Evolutionary conservation across 2,329 filamentous ascomycete genomes (phyloP).

Genomic region (Arthroderma sp.): DNA sequence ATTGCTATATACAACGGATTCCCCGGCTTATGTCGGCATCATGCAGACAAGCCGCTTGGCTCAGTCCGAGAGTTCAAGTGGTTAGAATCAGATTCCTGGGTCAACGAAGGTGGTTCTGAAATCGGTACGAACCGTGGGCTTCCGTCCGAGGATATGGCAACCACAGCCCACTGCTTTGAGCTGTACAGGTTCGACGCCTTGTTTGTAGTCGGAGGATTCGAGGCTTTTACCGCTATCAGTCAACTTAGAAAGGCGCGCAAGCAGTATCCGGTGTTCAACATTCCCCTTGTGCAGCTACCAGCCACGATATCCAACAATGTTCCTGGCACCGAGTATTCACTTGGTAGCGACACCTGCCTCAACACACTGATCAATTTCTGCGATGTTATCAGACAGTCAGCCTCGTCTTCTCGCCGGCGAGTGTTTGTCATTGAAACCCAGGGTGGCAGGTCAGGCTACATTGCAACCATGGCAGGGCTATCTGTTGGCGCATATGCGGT

Average conservation of each 20-base stretch:
- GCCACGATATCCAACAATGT: conserved; percentile 99
- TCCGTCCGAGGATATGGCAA: conserved; percentile 73
- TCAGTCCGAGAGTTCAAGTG: conserved; percentile 77
- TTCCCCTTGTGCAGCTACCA: conserved; percentile 80
- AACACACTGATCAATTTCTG: conserved; percentile 93
- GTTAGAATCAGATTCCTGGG: conserved; percentile 92
- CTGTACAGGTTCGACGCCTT: conserved; percentile 81
- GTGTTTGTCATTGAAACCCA: conserved; percentile 98
- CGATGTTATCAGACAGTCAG: conserved; percentile 94
- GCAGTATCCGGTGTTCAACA: conserved; percentile 72
- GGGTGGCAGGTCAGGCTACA: conserved; percentile 84
- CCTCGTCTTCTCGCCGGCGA: conserved; percentile 78
- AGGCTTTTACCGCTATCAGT: conserved; percentile 84
- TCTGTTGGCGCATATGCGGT: conserved; percentile 86
- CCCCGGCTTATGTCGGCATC: conserved; percentile 81
- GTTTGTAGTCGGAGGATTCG: conserved; percentile 88
- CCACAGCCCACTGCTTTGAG: conserved; percentile 69
- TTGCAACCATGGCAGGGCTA: conserved; percentile 80
- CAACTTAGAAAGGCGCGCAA: conserved; percentile 71
- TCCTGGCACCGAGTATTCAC: conserved; percentile 89
- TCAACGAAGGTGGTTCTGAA: conserved; percentile 90
- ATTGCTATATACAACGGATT: conserved; percentile 95
- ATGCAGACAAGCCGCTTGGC: conserved; percentile 66
- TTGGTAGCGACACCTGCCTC: conserved; percentile 90
- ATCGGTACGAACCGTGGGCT: conserved; percentile 95